These are phyloP conservation scores for Chytriomyces hyalinus DNA, from an alignment of 192 early-diverging fungal species.

Conservation along the genomic window DNA sequence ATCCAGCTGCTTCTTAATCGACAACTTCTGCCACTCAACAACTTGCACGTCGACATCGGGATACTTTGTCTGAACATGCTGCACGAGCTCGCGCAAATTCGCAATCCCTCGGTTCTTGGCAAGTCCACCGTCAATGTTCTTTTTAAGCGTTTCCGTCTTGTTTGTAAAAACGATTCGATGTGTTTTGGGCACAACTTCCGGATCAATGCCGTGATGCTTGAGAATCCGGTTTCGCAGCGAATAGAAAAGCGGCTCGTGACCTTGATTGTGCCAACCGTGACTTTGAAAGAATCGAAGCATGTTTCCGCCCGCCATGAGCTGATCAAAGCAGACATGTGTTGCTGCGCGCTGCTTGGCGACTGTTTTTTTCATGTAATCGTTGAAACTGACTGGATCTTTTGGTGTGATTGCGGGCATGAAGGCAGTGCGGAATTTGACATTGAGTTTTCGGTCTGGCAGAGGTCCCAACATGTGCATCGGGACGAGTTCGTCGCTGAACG, in stretches of 20 bases:
- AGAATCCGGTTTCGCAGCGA: slow-evolving; percentile 31
- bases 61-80: slow-evolving; percentile 9
- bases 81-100: slow-evolving; percentile 31
- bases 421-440: slow-evolving; percentile 26
- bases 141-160: slow-evolving; percentile 36
- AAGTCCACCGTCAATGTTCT: slow-evolving; percentile 18
- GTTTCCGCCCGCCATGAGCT: slow-evolving; percentile 38
- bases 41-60: slow-evolving; percentile 20
- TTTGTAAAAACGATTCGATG: slow-evolving; percentile 47
- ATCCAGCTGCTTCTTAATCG: slow-evolving; percentile 37
- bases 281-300: slow-evolving; percentile 34
- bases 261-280: slow-evolving; percentile 28
- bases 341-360: neutral
- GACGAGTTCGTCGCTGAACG: slow-evolving; percentile 21
- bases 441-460: slow-evolving; percentile 29
- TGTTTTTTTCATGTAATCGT: slow-evolving; percentile 15
- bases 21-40: slow-evolving; percentile 32
- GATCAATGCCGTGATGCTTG: slow-evolving; percentile 27
- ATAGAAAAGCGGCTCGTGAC: slow-evolving; percentile 43
- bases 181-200: neutral
- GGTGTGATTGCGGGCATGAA: slow-evolving; percentile 34
- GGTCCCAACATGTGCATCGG: slow-evolving; percentile 8
- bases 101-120: slow-evolving; percentile 30
- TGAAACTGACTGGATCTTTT: slow-evolving; percentile 22
- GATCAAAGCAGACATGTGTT: slow-evolving; percentile 37